A percentile compares a stretch with the other conserved stretches of the same genome.
phyloP scores from a whole-genome alignment of 306 rosid genomes.

The Vigna angularis region DNA sequence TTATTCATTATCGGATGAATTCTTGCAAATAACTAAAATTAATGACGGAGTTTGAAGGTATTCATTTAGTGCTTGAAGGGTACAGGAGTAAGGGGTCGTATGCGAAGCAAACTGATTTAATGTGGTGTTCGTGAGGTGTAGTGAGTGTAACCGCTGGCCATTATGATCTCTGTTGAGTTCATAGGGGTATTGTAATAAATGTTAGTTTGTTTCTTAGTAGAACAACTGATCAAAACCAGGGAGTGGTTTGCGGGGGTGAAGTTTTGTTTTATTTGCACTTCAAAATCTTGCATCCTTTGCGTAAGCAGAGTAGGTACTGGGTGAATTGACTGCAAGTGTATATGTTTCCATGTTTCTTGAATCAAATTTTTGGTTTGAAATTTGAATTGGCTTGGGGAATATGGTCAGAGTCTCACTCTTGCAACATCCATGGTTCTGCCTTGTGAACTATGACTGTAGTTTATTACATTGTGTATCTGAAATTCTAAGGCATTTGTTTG shows the following conservation, averaged over 20 bases:
- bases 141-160: not conserved
- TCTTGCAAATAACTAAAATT: not conserved
- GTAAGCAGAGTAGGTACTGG: not conserved
- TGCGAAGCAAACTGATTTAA: conserved; percentile 17
- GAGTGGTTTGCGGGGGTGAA: not conserved
- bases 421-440: not conserved
- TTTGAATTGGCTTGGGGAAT: conserved; percentile 27
- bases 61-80: not conserved
- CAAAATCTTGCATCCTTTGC: not conserved
- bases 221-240: conserved; percentile 22
- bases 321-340: not conserved
- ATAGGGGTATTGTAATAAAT: conserved; percentile 13
- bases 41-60: not conserved
- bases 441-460: not conserved
- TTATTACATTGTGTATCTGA: conserved; percentile 1
- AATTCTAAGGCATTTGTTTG: conserved; percentile 24
- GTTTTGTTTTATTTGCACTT: not conserved
- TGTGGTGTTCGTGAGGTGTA: not conserved
- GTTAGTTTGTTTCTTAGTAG: not conserved
- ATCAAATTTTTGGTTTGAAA: conserved; percentile 5
- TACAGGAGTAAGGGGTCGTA: not conserved
- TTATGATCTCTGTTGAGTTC: not conserved
- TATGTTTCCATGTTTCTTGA: conserved; percentile 3
- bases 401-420: not conserved
- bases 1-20: too few relatives aligned